Conservation (phyloP, 495 filamentous ascomycete genomes). For the Talaromyces proteolyticus region DNA sequence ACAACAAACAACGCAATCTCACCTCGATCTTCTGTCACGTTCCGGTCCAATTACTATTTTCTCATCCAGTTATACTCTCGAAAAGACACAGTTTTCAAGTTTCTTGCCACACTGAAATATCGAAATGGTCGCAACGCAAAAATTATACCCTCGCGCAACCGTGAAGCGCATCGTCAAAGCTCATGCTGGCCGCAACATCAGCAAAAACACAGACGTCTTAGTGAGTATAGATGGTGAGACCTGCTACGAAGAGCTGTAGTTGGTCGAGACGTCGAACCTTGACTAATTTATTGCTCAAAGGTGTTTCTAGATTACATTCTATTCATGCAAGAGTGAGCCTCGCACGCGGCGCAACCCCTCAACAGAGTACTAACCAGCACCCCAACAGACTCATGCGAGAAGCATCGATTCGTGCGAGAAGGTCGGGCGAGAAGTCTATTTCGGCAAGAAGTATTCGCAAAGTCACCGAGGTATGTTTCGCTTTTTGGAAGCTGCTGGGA, state of each 20-base stretch:
- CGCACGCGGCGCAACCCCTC: background rate
- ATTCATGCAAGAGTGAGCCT: constrained; percentile 76
- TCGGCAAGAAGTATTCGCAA: constrained; percentile 70
- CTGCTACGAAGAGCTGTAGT: too few relatives aligned
- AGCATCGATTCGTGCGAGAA: constrained; percentile 69
- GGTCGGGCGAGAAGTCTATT: constrained; percentile 64
- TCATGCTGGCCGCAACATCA: constrained; percentile 70
- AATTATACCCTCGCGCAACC: constrained; percentile 78
- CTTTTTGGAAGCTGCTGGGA: background rate
- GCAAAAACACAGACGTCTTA: constrained; percentile 83
- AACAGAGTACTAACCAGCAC: background rate
- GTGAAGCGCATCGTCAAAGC: constrained; percentile 88
- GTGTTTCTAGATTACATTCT: constrained; percentile 86
- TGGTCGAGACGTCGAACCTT: background rate
- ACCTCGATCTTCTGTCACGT: too few relatives aligned
- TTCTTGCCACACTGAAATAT: too few relatives aligned
- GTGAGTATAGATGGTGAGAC: too few relatives aligned
- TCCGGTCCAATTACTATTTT: too few relatives aligned
- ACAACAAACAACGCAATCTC: too few relatives aligned
- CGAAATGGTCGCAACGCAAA: constrained; percentile 45
- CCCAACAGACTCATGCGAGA: constrained; percentile 71
- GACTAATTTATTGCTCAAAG: constrained; percentile 33
- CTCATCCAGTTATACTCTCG: too few relatives aligned
- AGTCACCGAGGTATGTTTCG: constrained; percentile 59
- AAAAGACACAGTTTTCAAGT: too few relatives aligned